Evolutionary conservation across 345 rosid species (phyloP).

Genomic region (Linum lewisii): DNA sequence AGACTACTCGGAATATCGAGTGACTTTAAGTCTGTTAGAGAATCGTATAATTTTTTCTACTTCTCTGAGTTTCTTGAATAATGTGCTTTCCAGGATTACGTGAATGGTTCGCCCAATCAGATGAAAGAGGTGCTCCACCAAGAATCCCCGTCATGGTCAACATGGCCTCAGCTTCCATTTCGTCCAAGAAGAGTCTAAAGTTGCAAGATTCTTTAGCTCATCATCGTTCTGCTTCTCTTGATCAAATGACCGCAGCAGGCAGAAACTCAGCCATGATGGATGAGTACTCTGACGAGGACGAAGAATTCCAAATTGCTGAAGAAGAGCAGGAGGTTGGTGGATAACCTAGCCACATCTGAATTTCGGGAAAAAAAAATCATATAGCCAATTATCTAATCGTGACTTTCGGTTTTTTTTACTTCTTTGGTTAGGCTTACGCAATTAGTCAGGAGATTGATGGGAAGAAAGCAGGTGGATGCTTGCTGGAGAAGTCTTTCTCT

Average conservation of each 20-base stretch:
- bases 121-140: constrained; percentile 84
- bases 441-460: constrained; percentile 38
- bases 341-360: too few relatives aligned
- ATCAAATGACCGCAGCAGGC: constrained; percentile 51
- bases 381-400: constrained; percentile 2
- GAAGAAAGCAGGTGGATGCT: constrained; percentile 53
- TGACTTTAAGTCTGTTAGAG: neutral
- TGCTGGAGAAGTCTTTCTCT: constrained; percentile 5
- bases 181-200: constrained; percentile 43
- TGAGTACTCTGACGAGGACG: constrained; percentile 92
- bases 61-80: neutral
- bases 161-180: constrained; percentile 70
- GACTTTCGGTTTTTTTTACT: neutral
- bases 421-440: constrained; percentile 40
- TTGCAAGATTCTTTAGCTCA: constrained; percentile 35
- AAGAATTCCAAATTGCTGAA: constrained; percentile 80
- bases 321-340: constrained; percentile 74
- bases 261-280: constrained; percentile 72
- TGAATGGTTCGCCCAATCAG: constrained; percentile 94
- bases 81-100: constrained; percentile 52
- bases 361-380: too few relatives aligned
- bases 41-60: neutral
- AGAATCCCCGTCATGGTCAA: constrained; percentile 97
- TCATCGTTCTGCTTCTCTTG: constrained; percentile 45
- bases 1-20: too few relatives aligned